A percentile compares a stretch with the other conserved stretches of the same genome.
Conservation (phyloP, 179 eudicot genomes). For the Beta lomatogona region DNA sequence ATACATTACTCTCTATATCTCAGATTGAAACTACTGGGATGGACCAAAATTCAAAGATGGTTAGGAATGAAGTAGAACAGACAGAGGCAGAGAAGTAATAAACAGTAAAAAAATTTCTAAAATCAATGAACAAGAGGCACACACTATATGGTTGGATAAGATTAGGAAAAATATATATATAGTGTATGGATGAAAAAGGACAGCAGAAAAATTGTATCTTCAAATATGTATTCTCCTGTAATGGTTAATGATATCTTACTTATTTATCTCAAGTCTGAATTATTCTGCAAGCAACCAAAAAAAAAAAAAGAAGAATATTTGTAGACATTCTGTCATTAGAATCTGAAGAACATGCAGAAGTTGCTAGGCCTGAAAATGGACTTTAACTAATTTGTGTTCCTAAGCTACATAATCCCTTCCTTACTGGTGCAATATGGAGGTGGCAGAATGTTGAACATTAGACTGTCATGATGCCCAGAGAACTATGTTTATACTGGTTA, state of each 20-base stretch:
- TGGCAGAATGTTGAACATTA: not conserved
- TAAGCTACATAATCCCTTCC: not conserved
- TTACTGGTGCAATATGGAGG: not conserved
- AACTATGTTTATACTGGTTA: not conserved
- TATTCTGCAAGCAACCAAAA: not conserved
- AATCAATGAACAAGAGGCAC: not conserved
- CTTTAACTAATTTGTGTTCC: not conserved
- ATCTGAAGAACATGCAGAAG: not conserved
- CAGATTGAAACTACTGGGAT: not conserved
- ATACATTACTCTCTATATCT: not conserved
- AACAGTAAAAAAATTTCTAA: not conserved
- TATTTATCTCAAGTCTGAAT: not conserved
- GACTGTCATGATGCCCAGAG: too few relatives aligned
- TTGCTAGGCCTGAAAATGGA: not conserved
- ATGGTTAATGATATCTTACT: not conserved
- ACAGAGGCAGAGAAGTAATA: not conserved
- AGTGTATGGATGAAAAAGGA: not conserved
- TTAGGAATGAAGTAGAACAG: not conserved
- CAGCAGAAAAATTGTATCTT: not conserved
- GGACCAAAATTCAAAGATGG: not conserved
- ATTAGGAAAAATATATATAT: not conserved
- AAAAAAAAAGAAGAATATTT: not conserved
- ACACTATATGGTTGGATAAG: not conserved
- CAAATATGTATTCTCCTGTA: not conserved
- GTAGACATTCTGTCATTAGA: not conserved